Evolutionary conservation across 768 basidiomycete genomes (phyloP), one percentile per base, ranked within the genome.

Genomic region (Russula virescens): DNA sequence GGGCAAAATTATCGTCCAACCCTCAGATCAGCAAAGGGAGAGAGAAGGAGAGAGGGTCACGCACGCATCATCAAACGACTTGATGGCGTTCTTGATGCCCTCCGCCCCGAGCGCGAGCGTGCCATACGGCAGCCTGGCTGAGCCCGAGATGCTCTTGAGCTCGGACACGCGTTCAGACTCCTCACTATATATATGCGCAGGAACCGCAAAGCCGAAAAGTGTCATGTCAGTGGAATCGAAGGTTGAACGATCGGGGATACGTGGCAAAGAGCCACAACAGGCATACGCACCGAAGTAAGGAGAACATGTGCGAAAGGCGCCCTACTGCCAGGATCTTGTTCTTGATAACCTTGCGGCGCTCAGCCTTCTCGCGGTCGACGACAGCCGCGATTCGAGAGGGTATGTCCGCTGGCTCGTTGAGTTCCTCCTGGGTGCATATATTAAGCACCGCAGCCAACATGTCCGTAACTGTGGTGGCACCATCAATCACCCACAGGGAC

Each of bases 301-400:
- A 90, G 76, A 98, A 98, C 31, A 99, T 92, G 52, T 94, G 81
- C 16, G 94, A 88, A 89, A 98, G 94, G 63, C 94, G 82, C 31
- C 96, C 97, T 42, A 99, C 93, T 54, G 94, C 94, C 75, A 98
- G 83, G 67, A 99, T 98, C 82, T 98, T 99, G 80, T 91, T 95
- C 79, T 96, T 97, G 81, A 99, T 98, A 63, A 91, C 80, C 72
- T 91, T 89, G 69, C 93, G 82, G 55, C 94, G 86, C 72, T 96
- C 93, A 5, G 78, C 74, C 1, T 78, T 73, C 21, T 89, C 87
- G 78, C 80, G 23, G 74, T 75, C 23, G 69, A 66, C 4, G 8
- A 31, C 26, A 8, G 35, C 21, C 1, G 31, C 26, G 25, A 16
- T 35, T 26, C 21, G 11, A 8, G 11, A 1, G 2, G 35, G 11